Evolutionary conservation across 2,329 filamentous ascomycete genomes (phyloP).

Genomic region (Scopulariopsis brevicaulis): DNA sequence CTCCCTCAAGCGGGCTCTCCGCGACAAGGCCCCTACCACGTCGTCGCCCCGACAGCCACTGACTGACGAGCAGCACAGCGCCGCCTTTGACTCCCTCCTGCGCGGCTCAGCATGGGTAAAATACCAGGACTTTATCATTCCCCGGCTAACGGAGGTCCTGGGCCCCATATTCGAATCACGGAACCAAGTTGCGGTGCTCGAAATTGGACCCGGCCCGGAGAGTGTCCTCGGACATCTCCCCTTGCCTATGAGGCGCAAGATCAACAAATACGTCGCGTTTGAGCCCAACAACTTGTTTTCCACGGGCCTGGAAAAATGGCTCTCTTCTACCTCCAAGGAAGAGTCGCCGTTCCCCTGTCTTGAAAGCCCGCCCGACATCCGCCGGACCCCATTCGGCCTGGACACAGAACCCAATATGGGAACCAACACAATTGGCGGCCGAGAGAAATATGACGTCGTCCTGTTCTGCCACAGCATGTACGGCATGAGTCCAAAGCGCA

Average conservation of each 20-base stretch:
- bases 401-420: constrained; percentile 11
- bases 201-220: constrained; percentile 46
- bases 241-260: constrained; percentile 21
- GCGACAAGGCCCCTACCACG: constrained; percentile 15
- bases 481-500: constrained; percentile 37
- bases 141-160: constrained; percentile 32
- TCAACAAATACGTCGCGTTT: constrained; percentile 40
- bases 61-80: constrained; percentile 34
- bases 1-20: constrained; percentile 26
- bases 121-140: constrained; percentile 40
- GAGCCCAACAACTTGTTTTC: constrained; percentile 40
- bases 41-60: constrained; percentile 18
- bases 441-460: constrained; percentile 38
- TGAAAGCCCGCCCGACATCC: constrained; percentile 23
- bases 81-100: constrained; percentile 32
- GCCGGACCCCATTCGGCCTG: constrained; percentile 23
- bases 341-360: constrained; percentile 28
- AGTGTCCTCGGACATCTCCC: constrained; percentile 41
- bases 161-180: constrained; percentile 24
- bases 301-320: constrained; percentile 25
- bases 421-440: constrained; percentile 10
- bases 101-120: constrained; percentile 12
- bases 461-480: constrained; percentile 57
- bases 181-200: constrained; percentile 33
- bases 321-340: constrained; percentile 17